Evolutionary conservation across 176 grass and related monocot genomes (phyloP).

Genomic region (Puccinellia tenuiflora): DNA sequence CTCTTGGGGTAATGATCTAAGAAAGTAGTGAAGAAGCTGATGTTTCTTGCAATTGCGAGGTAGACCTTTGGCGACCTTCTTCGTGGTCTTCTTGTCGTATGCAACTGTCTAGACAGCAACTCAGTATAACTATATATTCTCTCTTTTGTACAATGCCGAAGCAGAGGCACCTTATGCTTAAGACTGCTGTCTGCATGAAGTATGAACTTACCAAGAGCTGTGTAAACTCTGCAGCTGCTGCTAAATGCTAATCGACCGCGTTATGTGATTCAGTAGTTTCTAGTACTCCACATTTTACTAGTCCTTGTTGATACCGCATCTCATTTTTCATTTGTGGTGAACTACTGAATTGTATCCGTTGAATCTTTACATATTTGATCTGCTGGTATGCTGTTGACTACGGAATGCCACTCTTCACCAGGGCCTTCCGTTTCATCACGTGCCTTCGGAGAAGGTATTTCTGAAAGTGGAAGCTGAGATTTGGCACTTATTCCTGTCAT

Average conservation of each 20-base stretch:
- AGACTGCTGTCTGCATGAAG: not conserved
- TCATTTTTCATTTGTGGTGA: not conserved
- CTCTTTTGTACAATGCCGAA: constrained; percentile 1
- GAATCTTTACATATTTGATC: not conserved
- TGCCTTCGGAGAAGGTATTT: not conserved
- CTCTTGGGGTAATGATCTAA: constrained; percentile 15
- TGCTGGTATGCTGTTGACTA: not conserved
- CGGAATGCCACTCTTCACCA: too few relatives aligned
- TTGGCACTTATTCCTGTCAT: too few relatives aligned
- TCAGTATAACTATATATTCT: not conserved
- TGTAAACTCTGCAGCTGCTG: constrained; percentile 3
- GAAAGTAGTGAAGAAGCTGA: not conserved
- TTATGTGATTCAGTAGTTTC: not conserved
- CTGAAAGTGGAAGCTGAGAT: too few relatives aligned
- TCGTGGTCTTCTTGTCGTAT: constrained; percentile 27
- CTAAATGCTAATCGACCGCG: not conserved
- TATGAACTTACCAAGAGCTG: not conserved
- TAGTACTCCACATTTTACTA: not conserved
- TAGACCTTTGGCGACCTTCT: constrained; percentile 20
- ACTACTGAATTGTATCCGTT: too few relatives aligned
- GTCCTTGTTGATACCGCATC: not conserved
- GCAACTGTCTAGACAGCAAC: constrained; percentile 33
- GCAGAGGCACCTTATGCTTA: constrained; percentile 3
- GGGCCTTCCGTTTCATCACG: not conserved
- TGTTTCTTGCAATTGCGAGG: constrained; percentile 38